Conservation (phyloP, 1,139 yeast genomes). For the Magnusiomyces tetraspermus region DNA sequence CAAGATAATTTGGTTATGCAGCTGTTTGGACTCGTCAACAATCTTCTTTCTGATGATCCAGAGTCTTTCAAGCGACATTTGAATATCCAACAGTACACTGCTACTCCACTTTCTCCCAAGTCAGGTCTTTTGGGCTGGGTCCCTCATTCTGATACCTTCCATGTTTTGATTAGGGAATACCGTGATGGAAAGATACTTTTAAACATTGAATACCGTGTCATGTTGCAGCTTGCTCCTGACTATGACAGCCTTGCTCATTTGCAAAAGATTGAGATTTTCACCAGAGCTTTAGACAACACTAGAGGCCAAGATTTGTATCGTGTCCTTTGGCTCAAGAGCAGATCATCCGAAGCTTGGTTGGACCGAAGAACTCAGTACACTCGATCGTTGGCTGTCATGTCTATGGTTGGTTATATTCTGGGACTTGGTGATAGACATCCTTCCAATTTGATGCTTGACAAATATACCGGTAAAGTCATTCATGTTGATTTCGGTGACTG, state of each 20-base stretch:
- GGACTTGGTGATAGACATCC: slow-evolving; percentile 99
- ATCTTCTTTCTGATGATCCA: slow-evolving; percentile 78
- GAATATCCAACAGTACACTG: slow-evolving; percentile 84
- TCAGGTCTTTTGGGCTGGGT: slow-evolving; percentile 98
- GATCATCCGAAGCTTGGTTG: slow-evolving; percentile 95
- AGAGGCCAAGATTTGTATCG: slow-evolving; percentile 94
- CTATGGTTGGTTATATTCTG: slow-evolving; percentile 93
- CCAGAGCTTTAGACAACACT: slow-evolving; percentile 90
- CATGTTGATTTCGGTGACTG: slow-evolving; percentile 99
- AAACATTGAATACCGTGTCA: slow-evolving; percentile 88
- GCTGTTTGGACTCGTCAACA: slow-evolving; percentile 87
- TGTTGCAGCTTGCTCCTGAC: slow-evolving; percentile 98
- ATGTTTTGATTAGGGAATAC: slow-evolving; percentile 81
- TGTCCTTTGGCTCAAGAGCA: slow-evolving; percentile 90
- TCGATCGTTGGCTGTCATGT: slow-evolving; percentile 93
- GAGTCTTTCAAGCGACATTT: slow-evolving; percentile 95
- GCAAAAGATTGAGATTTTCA: slow-evolving; percentile 93
- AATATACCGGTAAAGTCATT: slow-evolving; percentile 87
- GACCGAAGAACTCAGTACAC: slow-evolving; percentile 96
- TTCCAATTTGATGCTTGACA: slow-evolving; percentile 87
- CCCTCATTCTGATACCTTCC: slow-evolving; percentile 93
- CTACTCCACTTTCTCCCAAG: slow-evolving; percentile 91
- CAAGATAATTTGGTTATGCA: slow-evolving; percentile 98
- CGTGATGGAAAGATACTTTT: slow-evolving; percentile 84
- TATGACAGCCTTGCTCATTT: slow-evolving; percentile 80